These are phyloP conservation scores for Colletotrichum sp. DNA, from an alignment of 2,329 filamentous ascomycete species.

Conservation along the genomic window DNA sequence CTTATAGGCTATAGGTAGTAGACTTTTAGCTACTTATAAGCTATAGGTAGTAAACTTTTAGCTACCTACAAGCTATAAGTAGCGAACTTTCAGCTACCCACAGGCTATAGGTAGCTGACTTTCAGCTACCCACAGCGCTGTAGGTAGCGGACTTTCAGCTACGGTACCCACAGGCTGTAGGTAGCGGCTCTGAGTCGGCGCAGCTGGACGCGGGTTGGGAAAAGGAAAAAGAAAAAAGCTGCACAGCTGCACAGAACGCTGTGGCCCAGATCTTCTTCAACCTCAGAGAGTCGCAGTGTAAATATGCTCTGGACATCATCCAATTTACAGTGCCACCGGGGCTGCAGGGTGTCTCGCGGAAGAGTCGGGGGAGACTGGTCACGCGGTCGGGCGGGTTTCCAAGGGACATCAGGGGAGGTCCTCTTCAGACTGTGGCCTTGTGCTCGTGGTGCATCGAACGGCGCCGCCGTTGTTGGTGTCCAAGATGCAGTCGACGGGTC, in stretches of 20 bases:
- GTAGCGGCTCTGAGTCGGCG: no score
- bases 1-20: no score
- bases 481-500: not conserved
- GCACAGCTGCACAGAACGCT: not conserved
- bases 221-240: no score
- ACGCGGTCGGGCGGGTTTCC: not conserved
- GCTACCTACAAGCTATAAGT: no score
- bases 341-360: not conserved
- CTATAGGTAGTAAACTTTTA: no score
- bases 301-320: not conserved
- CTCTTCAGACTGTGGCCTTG: not conserved
- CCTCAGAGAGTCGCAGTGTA: not conserved
- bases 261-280: not conserved
- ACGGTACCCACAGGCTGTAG: no score
- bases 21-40: no score
- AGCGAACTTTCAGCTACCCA: no score
- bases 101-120: no score
- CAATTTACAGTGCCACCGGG: not conserved
- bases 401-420: not conserved
- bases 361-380: not conserved
- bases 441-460: not conserved
- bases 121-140: no score
- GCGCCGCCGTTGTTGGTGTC: not conserved
- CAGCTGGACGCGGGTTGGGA: no score
- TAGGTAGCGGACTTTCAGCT: no score